A percentile compares a stretch with the other conserved stretches of the same genome.
These are phyloP conservation scores for Phytophthora ohioensis DNA, from an alignment of 352 stramenopile genomes.

Conservation along the genomic window DNA sequence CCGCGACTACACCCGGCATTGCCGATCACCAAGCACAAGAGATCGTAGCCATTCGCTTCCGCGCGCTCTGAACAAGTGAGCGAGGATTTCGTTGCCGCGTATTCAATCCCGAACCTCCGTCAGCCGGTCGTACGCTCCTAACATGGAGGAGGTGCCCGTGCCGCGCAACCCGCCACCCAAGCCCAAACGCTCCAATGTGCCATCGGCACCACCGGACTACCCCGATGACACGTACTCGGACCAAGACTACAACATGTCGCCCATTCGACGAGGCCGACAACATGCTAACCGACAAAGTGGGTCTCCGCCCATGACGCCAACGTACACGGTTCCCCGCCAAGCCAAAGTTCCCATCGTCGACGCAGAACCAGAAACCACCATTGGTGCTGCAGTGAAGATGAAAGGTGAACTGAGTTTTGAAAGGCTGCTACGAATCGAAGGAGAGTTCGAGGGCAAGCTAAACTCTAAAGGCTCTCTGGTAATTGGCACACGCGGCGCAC, in stretches of 20 bases:
- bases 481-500: slow-evolving; percentile 80
- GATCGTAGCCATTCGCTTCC: slow-evolving; percentile 11
- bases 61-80: slow-evolving; percentile 25
- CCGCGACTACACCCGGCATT: slow-evolving; percentile 1
- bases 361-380: slow-evolving; percentile 82
- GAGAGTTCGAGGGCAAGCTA: slow-evolving; percentile 90
- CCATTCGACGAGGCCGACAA: slow-evolving; percentile 70
- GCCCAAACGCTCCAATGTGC: slow-evolving; percentile 71
- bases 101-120: slow-evolving; percentile 36
- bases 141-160: slow-evolving; percentile 67
- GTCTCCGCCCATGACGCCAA: slow-evolving; percentile 72
- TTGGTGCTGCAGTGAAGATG: slow-evolving; percentile 87
- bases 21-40: slow-evolving; percentile 20
- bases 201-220: slow-evolving; percentile 42
- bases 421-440: slow-evolving; percentile 88
- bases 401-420: slow-evolving; percentile 93
- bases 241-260: slow-evolving; percentile 67
- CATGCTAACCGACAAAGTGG: slow-evolving; percentile 58
- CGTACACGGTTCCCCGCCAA: slow-evolving; percentile 53
- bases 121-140: slow-evolving; percentile 24
- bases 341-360: slow-evolving; percentile 78
- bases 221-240: slow-evolving; percentile 70
- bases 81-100: slow-evolving; percentile 55
- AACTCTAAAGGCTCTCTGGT: slow-evolving; percentile 91
- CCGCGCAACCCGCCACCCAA: slow-evolving; percentile 74